These are phyloP conservation scores for Kazachstania africana DNA, from an alignment of 805 yeast genomes.

Conservation along the genomic window DNA sequence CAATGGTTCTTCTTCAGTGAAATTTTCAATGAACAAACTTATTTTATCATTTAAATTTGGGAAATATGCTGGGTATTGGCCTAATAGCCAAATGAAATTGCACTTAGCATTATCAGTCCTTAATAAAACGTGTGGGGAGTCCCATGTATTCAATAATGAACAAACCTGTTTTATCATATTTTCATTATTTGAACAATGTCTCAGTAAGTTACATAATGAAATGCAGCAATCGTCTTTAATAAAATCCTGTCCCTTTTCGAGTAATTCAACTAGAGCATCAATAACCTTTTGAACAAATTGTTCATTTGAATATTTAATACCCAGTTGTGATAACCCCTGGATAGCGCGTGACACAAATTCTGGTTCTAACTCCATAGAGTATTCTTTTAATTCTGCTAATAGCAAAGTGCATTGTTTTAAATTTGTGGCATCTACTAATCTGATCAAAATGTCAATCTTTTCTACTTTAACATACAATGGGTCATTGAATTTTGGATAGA, in stretches of 20 bases:
- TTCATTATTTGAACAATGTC: conserved; percentile 45
- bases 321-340: conserved; percentile 58
- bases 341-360: conserved; percentile 60
- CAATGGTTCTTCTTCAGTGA: conserved; percentile 45
- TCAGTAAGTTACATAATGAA: conserved; percentile 51
- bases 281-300: conserved; percentile 42
- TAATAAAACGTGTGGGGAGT: conserved; percentile 34
- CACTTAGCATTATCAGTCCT: conserved; percentile 36
- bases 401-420: conserved; percentile 42
- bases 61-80: conserved; percentile 56
- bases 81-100: conserved; percentile 57
- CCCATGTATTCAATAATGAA: conserved; percentile 28
- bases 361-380: conserved; percentile 76
- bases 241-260: conserved; percentile 48
- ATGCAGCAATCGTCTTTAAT: conserved; percentile 47
- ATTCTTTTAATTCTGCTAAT: conserved; percentile 63
- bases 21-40: conserved; percentile 36
- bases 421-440: conserved; percentile 45
- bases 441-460: conserved; percentile 61
- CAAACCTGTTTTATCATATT: conserved; percentile 17
- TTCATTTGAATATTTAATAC: conserved; percentile 42
- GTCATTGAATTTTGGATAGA: conserved; percentile 80
- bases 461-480: conserved; percentile 69
- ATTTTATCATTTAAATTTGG: conserved; percentile 40
- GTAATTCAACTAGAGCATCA: conserved; percentile 45